phyloP scores from a whole-genome alignment of 257 asterid species.

The Fraxinus excelsior region DNA sequence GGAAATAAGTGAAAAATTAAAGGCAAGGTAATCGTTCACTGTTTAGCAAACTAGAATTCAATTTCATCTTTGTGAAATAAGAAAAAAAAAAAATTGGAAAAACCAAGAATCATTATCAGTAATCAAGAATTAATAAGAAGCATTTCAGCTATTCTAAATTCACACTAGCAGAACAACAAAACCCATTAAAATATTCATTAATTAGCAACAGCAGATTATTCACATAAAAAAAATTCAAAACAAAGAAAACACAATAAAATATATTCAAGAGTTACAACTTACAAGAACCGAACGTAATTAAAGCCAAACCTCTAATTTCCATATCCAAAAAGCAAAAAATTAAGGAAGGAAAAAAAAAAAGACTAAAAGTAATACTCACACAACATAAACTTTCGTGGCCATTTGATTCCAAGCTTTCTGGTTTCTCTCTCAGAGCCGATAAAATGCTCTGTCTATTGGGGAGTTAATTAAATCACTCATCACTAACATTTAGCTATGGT shows the following conservation, averaged over 20 bases:
- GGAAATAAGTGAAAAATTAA: neutral
- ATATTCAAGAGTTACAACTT: neutral
- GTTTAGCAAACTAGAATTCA: neutral
- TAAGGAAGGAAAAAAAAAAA: neutral
- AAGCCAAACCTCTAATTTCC: neutral
- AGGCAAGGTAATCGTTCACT: neutral
- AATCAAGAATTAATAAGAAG: neutral
- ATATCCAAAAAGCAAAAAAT: neutral
- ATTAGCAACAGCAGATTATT: neutral
- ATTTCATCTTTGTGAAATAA: neutral
- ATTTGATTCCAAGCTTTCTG: slow-evolving; percentile 23
- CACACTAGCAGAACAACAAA: neutral
- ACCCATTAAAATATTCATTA: slow-evolving; percentile 9
- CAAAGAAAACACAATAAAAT: slow-evolving; percentile 9
- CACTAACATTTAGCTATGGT: too few relatives aligned
- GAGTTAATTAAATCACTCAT: too few relatives aligned
- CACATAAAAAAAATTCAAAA: neutral
- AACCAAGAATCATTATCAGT: neutral
- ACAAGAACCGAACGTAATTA: neutral
- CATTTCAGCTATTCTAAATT: slow-evolving; percentile 8
- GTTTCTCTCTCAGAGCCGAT: neutral
- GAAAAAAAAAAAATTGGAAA: neutral
- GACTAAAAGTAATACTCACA: slow-evolving; percentile 42
- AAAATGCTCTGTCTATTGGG: slow-evolving; percentile 3
- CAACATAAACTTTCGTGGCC: slow-evolving; percentile 72